Evolutionary conservation across 2,329 filamentous ascomycete species (phyloP), one percentile per base, ranked within the genome.

Genomic region (Ploettnerulaceae sp.): DNA sequence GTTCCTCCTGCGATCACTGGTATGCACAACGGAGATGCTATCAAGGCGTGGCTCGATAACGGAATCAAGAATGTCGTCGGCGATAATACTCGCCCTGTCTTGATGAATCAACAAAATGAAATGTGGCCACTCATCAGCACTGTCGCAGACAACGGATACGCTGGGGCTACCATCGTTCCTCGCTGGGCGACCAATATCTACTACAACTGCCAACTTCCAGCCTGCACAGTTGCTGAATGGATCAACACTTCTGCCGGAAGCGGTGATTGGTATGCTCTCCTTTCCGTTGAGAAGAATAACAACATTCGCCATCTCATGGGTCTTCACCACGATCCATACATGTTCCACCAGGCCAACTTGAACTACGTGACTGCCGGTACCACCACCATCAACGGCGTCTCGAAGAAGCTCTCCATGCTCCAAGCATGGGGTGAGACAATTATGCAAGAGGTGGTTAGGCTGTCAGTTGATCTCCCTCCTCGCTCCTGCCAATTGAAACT

Each of bases 1-100:
- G 77, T 82, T 48, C 79, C 79, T 2, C 79, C 79, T 1, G 77
- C 77, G 26, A 82, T 82, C 50, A 82, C 79, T 1, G 79, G 79
- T 38, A 60, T 82, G 20, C 76, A 81, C 65, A 82, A 82, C 54
- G 78, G 75, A n/a, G 79, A 82, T 61, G 78, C 71, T 8, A 72
- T 82, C 36, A 64, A 65, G 42, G 79, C 76, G 5, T 82, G 76
- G 76, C 67, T 68, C 56, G 75, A 79, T 34, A 76, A 76, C 48
- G 77, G 77, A n/a, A 75, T 82, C 53, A 67, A 61, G 14, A 73
- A 76, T 54, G 77, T 76, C 40, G 77, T 82, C n/a, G 79, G 79
- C 28, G 79, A 82, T 61, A 82, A 82, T 64, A 81, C 78, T 2
- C 71, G 79, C 7, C 67, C 76, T 0, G 64, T 67, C 3, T 67